Base-by-base conservation (phyloP, 345 rosid species). In the Eucalyptus decipiens region DNA sequence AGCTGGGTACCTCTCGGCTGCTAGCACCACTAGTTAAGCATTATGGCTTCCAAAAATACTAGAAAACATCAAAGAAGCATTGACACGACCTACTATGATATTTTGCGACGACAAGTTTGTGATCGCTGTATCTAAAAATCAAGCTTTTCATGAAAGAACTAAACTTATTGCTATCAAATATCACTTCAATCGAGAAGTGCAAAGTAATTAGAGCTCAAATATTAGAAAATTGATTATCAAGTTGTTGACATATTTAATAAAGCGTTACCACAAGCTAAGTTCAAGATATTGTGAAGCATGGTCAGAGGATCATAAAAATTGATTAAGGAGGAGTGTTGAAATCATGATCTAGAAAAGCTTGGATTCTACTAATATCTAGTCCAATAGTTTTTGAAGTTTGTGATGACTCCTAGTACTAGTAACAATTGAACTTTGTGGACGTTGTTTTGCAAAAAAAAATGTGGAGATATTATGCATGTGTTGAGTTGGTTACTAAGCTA, bases 21-120 rank as follows among this genome's bases (percentile, higher is more conserved):
- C 11, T 52, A 52, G 58, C 58, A 52, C 58, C 58, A 2, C 11
- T 3, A 52, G 24, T 52, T 19, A 56, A 56, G 62, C 28, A 56
- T 56, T 56, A 4, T 56, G 30, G 30, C 30, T 56, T 56, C 30
- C 30, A 56, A 56, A 56, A 56, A 56, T 56, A 56, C 62, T 56
- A 24, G 6, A 56, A 56, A 56, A 1, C 62, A 23, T 56, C 3
- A 24, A 1, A 24, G 62, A 56, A 56, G 62, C 12, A 4, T 1
- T 24, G 62, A 23, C 30, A 23, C 3, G 13, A 24, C 62, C 62
- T 56, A 56, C 13, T 24, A 56, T 24, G 12, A 56, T 56, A 52
- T 19, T 2, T 52, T 52, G 62, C 0, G 3, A 56, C 14, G 5
- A 56, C 0, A 4, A 1, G 12, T 56, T 56, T 24, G 30, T 56